These are phyloP conservation scores for Dispira parvispora DNA, from an alignment of 192 early-diverging fungal species.

Conservation along the genomic window DNA sequence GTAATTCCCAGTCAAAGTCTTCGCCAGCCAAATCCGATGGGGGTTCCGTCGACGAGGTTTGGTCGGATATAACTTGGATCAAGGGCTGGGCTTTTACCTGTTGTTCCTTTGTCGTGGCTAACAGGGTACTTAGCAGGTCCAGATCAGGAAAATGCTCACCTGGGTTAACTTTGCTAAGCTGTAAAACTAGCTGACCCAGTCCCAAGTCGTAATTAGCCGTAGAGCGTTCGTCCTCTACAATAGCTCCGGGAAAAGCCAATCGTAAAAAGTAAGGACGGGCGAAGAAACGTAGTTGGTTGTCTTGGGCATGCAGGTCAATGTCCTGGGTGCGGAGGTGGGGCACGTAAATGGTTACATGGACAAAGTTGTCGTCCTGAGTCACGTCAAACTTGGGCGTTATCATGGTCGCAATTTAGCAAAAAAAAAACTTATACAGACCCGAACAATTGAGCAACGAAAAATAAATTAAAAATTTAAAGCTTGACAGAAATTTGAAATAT, in stretches of 20 bases:
- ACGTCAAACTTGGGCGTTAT: constrained; percentile 77
- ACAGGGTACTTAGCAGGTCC: constrained; percentile 73
- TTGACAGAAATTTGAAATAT: no score
- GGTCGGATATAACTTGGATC: constrained; percentile 40
- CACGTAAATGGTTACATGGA: constrained; percentile 59
- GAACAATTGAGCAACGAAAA: no score
- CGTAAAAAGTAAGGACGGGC: constrained; percentile 84
- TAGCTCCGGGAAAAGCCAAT: constrained; percentile 58
- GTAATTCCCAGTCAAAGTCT: constrained; percentile 77
- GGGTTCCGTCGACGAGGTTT: constrained; percentile 1
- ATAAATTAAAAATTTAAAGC: no score
- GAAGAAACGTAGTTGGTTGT: constrained; percentile 71
- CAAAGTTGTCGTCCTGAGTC: constrained; percentile 54
- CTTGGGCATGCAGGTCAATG: constrained; percentile 74
- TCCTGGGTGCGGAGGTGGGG: constrained; percentile 77
- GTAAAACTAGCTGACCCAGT: constrained; percentile 49
- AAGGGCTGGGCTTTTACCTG: constrained; percentile 17
- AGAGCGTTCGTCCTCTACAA: constrained; percentile 76
- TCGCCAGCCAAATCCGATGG: constrained; percentile 14
- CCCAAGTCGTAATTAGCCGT: constrained; percentile 65
- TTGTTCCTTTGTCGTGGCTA: constrained; percentile 32
- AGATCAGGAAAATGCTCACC: constrained; percentile 77
- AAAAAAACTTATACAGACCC: no score
- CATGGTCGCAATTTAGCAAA: constrained; percentile 46
- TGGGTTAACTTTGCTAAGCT: constrained; percentile 57